These are phyloP conservation scores for Groenewaldozyma tartarivorans DNA, from an alignment of 805 yeast genomes.

Conservation along the genomic window DNA sequence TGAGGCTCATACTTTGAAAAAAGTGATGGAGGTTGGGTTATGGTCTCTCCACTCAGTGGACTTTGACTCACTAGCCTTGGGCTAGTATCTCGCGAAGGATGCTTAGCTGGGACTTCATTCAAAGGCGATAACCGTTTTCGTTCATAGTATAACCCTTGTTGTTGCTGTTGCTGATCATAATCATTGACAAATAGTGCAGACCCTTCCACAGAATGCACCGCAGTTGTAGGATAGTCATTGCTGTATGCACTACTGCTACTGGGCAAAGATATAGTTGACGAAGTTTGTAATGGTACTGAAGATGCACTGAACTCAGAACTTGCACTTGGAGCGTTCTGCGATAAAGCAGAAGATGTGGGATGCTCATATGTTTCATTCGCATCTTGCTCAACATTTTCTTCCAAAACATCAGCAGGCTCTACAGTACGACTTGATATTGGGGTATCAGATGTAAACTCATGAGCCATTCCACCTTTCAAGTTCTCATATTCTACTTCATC, in stretches of 20 bases:
- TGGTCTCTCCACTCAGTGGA: too few species aligned
- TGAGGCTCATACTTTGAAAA: not conserved
- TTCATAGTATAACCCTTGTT: constrained; percentile 1
- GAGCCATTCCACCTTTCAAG: too few species aligned
- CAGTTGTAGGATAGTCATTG: not conserved
- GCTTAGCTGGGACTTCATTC: not conserved
- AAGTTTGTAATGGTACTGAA: not conserved
- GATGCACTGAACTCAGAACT: not conserved
- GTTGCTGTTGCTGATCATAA: not conserved
- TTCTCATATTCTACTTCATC: too few species aligned
- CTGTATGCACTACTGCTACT: not conserved
- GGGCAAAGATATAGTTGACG: not conserved
- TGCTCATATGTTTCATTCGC: too few species aligned
- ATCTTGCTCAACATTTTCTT: too few species aligned
- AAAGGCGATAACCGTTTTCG: not conserved
- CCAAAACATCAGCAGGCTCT: too few species aligned
- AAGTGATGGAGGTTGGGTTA: not conserved
- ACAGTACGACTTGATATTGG: too few species aligned
- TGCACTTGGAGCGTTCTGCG: not conserved
- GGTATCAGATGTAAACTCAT: too few species aligned
- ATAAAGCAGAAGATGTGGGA: not conserved
- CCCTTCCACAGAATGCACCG: not conserved
- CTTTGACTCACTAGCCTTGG: too few species aligned
- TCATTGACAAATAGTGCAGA: constrained; percentile 1
- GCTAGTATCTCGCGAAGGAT: too few species aligned